phyloP scores from a whole-genome alignment of 805 yeast genomes.

The Metschnikowia baotianmanensis region DNA sequence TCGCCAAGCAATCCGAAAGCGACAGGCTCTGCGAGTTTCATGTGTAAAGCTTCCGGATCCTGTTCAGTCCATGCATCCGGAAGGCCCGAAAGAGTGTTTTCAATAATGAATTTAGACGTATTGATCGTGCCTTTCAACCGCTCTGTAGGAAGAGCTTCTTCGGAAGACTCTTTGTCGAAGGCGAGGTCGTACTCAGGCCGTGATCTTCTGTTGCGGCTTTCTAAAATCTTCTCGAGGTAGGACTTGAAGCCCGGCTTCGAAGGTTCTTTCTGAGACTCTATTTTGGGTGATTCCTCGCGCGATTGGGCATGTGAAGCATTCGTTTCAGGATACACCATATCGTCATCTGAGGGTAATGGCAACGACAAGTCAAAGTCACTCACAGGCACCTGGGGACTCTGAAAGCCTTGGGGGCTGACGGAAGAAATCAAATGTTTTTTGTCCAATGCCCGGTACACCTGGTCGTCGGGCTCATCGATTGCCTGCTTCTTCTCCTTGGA shows the following conservation, averaged over 20 bases:
- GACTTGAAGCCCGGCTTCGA: conserved; percentile 22
- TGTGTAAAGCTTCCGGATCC: background rate
- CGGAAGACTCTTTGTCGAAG: conserved; percentile 10
- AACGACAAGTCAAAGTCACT: conserved; percentile 29
- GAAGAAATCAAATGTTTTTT: conserved; percentile 14
- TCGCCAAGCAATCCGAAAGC: conserved; percentile 15
- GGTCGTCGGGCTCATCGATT: conserved; percentile 13
- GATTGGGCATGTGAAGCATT: background rate
- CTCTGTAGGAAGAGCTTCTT: conserved; percentile 1
- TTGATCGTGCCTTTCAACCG: conserved; percentile 6
- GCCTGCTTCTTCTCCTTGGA: conserved; percentile 17
- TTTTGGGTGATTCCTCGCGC: background rate
- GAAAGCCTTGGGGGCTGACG: conserved; percentile 13
- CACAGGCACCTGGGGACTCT: background rate
- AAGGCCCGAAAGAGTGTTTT: conserved; percentile 19
- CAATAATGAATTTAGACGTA: conserved; percentile 18
- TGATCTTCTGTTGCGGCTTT: conserved; percentile 13
- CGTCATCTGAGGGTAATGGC: conserved; percentile 27
- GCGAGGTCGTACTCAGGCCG: conserved; percentile 4
- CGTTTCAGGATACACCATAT: conserved; percentile 11
- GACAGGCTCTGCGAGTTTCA: conserved; percentile 18
- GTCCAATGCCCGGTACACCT: conserved; percentile 11
- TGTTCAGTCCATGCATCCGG: conserved; percentile 9
- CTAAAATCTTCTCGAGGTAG: conserved; percentile 33
- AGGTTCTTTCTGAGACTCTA: background rate